These are phyloP conservation scores for Leccinum barrowsii DNA, from an alignment of 768 basidiomycete genomes.

Conservation along the genomic window DNA sequence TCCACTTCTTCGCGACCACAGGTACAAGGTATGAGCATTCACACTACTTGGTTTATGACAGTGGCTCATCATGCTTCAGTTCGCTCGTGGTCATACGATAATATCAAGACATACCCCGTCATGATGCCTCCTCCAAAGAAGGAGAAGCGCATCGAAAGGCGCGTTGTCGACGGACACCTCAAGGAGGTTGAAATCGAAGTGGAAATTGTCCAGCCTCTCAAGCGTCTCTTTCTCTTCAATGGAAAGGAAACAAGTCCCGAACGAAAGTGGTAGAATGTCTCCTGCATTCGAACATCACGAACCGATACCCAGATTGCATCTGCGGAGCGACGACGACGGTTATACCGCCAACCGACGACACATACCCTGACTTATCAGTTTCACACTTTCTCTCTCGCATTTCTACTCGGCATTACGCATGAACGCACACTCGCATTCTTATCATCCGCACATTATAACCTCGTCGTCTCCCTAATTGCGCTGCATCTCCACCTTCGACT, in stretches of 20 bases:
- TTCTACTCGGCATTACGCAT: conserved; percentile 21
- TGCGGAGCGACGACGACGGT: conserved; percentile 27
- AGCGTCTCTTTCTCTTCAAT: conserved; percentile 70
- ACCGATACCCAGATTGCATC: conserved; percentile 30
- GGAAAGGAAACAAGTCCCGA: conserved; percentile 36
- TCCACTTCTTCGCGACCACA: conserved; percentile 36
- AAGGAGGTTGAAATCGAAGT: conserved; percentile 51
- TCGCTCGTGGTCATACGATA: conserved; percentile 77
- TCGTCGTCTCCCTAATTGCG: conserved; percentile 33
- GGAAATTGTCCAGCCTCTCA: conserved; percentile 51
- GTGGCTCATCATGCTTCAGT: conserved; percentile 34
- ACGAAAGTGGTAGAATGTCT: conserved; percentile 25
- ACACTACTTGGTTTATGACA: neutral
- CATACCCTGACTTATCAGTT: conserved; percentile 37
- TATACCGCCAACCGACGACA: conserved; percentile 31
- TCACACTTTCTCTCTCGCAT: conserved; percentile 15
- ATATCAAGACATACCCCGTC: conserved; percentile 63
- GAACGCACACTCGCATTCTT: conserved; percentile 23
- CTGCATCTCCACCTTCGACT: conserved; percentile 19
- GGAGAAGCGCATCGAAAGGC: conserved; percentile 47
- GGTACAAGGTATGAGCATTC: conserved; percentile 47
- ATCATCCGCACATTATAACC: conserved; percentile 29
- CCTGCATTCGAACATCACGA: conserved; percentile 13
- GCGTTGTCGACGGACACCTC: conserved; percentile 48
- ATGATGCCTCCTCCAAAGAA: conserved; percentile 49